Evolutionary conservation across 2,329 filamentous ascomycete species (phyloP), one percentile per base, ranked within the genome.

Genomic region (Cordyceps javanica): DNA sequence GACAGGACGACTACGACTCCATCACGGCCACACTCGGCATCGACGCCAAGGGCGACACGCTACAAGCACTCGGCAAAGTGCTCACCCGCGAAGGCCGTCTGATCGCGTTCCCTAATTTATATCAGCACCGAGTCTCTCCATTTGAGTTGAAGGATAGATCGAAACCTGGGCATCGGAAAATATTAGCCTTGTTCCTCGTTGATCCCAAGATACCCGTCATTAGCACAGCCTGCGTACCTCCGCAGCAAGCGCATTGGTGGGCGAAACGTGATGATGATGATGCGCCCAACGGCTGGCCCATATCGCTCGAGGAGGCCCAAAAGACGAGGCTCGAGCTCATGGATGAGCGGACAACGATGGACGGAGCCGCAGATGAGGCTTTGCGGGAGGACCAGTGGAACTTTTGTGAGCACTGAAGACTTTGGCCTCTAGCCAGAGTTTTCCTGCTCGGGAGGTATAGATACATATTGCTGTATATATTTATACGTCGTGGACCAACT

Each of bases 131-230:
- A 2, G 80, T 84, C 1, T 64, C 69, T 9, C 73, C 77, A 0
- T 86, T 86, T 61, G 60, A 67, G 8, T 75, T 87, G 0, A 68
- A 61, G 0, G 83, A 88, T 62, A 68, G 67, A 3, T 75, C 77
- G 0, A 75, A 72, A 26, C 75, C 81, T 0, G 84, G 85, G 2
- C 80, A 86, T 62, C 74, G 82, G 16, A 82, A 82, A 64, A 81
- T 86, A 54, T 68, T 87, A 2, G 81, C 79, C 0, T 69, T 87
- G 13, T 87, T 81, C 65, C 74, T 87, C 2, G 77, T 87, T 2
- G 82, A 87, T 63, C 85, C 84, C 0, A 63, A 75, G 19, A 62
- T 73, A 2, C 75, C 74, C 1, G 56, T 77, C 68, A 68, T 75
- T 55, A 72, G 71, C 0, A 77, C 75, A 7, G 70, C 72, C 32